Evolutionary conservation across 345 rosid genomes (phyloP).

Genomic region (Noccaea bulbosa): DNA sequence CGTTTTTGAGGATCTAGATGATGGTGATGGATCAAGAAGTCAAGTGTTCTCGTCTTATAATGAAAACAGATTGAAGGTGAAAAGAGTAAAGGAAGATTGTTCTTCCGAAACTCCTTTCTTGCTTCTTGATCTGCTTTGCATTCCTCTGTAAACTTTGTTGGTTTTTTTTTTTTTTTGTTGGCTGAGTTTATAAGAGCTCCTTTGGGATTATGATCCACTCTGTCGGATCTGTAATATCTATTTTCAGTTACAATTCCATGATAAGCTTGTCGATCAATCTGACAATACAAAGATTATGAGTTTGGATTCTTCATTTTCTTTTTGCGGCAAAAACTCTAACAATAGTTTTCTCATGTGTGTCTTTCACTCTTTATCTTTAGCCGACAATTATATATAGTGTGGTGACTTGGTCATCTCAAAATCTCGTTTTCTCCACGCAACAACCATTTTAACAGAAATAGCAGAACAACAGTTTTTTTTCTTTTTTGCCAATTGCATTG

Average conservation of each 20-base stretch:
- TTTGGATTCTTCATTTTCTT: not conserved
- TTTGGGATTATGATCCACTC: not conserved
- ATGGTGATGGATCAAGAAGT: not conserved
- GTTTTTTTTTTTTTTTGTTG: not conserved
- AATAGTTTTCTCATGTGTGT: conserved; percentile 8
- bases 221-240: not conserved
- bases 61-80: not conserved
- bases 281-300: not conserved
- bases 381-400: not conserved
- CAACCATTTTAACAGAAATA: not conserved
- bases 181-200: not conserved
- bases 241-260: conserved; percentile 2
- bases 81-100: conserved; percentile 16
- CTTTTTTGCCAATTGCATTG: not conserved
- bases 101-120: conserved; percentile 18
- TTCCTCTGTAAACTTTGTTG: not conserved
- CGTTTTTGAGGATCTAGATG: conserved; percentile 15
- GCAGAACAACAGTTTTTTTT: not conserved
- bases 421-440: not conserved
- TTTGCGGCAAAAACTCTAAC: not conserved
- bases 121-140: conserved; percentile 22
- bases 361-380: conserved; percentile 11
- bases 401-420: not conserved
- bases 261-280: not conserved
- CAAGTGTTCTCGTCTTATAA: not conserved